Percentiles rank a stretch among this genome's conserved stretches.
Evolutionary conservation across 768 basidiomycete species (phyloP).

Genomic region (Clathrus columnatus): DNA sequence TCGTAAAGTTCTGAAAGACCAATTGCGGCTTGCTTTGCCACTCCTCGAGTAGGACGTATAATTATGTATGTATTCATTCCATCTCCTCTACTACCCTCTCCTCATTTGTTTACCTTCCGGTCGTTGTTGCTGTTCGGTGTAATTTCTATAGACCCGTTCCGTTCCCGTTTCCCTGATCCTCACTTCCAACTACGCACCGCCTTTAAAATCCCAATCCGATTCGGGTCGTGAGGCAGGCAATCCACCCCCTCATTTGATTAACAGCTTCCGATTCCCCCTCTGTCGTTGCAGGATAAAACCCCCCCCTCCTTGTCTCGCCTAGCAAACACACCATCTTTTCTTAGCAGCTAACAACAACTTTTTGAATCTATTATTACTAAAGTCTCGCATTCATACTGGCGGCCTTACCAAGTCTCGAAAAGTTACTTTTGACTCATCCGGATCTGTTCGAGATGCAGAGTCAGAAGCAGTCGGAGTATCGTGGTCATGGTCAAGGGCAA

Average conservation of each 20-base stretch:
- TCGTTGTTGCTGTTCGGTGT: neutral
- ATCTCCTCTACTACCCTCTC: neutral
- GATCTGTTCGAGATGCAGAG: conserved; percentile 10
- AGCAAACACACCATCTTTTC: neutral
- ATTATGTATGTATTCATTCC: neutral
- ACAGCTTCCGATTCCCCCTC: neutral
- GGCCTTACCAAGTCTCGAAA: conserved; percentile 5
- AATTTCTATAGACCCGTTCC: neutral
- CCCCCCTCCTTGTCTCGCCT: neutral
- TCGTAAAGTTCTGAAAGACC: neutral
- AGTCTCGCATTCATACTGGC: conserved; percentile 12
- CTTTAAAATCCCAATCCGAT: no score
- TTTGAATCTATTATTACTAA: neutral
- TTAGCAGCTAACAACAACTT: neutral
- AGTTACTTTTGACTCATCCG: conserved; percentile 6
- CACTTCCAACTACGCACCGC: no score
- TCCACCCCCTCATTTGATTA: neutral
- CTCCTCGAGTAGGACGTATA: neutral
- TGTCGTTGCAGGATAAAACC: neutral
- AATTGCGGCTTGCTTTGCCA: neutral
- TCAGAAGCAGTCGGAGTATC: neutral
- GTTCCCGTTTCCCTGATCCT: neutral
- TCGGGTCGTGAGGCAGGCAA: neutral
- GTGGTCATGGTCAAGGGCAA: neutral
- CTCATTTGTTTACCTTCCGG: no score